A percentile compares a stretch with the other conserved stretches of the same genome.
Conservation (phyloP, 371 early-diverging fungal genomes). For the Umbelopsis sp. region DNA sequence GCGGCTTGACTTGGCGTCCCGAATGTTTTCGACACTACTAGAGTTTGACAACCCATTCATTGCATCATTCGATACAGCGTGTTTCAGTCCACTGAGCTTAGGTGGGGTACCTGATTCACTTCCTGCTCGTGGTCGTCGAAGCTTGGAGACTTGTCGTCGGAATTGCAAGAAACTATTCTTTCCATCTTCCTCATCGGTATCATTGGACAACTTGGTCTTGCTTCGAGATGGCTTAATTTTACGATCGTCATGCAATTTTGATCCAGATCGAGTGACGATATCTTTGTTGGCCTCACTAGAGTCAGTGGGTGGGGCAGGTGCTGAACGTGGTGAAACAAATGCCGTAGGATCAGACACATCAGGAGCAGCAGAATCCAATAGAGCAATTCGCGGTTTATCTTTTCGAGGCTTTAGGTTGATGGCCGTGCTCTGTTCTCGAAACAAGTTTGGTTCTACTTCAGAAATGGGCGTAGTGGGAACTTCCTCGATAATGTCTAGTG, state of each 20-base stretch:
- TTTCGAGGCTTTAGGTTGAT: not conserved
- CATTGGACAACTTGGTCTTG: slow-evolving; percentile 8
- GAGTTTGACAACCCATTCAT: not conserved
- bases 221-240: not conserved
- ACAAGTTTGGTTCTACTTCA: not conserved
- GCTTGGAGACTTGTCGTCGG: slow-evolving; percentile 9
- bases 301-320: not conserved
- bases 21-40: not conserved
- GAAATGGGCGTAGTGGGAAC: not conserved
- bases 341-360: not conserved
- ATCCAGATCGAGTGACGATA: not conserved
- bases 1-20: not conserved
- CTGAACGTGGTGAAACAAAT: slow-evolving; percentile 7
- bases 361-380: not conserved
- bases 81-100: not conserved
- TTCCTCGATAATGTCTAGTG: not conserved
- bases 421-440: not conserved
- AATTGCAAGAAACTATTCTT: slow-evolving; percentile 7
- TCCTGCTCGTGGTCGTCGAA: slow-evolving; percentile 14
- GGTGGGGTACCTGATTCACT: slow-evolving; percentile 3
- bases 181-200: not conserved
- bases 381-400: slow-evolving; percentile 12
- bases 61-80: not conserved
- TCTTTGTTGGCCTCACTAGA: not conserved
- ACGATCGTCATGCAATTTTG: not conserved